phyloP scores from a whole-genome alignment of 306 rosid genomes.

The Rosa chinensis region DNA sequence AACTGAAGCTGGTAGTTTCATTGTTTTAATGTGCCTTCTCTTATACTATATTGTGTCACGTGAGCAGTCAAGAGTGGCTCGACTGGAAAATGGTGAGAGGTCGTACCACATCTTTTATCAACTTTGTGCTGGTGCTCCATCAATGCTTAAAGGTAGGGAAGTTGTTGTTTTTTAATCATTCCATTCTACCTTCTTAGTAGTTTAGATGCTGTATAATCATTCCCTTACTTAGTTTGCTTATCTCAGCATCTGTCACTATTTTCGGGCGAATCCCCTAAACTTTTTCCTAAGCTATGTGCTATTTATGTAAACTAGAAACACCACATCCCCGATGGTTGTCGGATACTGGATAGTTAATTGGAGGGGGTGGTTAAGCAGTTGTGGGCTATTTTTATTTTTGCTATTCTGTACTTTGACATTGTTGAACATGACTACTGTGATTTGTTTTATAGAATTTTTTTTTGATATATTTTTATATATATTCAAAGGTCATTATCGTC shows the following conservation, averaged over 20 bases:
- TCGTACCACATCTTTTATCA: slow-evolving; percentile 93
- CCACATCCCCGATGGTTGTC: not conserved
- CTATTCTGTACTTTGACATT: not conserved
- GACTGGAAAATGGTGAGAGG: slow-evolving; percentile 68
- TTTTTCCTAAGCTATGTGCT: not conserved
- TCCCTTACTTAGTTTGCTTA: not conserved
- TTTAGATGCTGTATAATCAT: not conserved
- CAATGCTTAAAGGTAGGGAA: slow-evolving; percentile 67
- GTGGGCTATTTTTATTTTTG: not conserved
- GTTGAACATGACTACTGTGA: not conserved
- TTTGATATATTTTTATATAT: no score
- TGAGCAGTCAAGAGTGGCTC: slow-evolving; percentile 91
- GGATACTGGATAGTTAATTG: not conserved
- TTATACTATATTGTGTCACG: slow-evolving; percentile 29
- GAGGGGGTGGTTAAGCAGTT: not conserved
- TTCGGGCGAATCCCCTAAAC: not conserved
- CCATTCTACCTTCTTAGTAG: slow-evolving; percentile 5
- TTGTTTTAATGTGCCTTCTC: slow-evolving; percentile 32
- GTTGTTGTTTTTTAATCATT: slow-evolving; percentile 11
- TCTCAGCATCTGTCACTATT: not conserved
- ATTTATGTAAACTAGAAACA: not conserved
- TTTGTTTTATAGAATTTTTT: no score
- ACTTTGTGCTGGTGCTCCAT: slow-evolving; percentile 87
- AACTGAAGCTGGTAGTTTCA: slow-evolving; percentile 26
- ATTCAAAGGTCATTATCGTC: not conserved